A percentile compares a stretch with the other conserved stretches of the same genome.
Evolutionary conservation across 768 basidiomycete genomes (phyloP).

Genomic region (Hypholoma sublateritium): DNA sequence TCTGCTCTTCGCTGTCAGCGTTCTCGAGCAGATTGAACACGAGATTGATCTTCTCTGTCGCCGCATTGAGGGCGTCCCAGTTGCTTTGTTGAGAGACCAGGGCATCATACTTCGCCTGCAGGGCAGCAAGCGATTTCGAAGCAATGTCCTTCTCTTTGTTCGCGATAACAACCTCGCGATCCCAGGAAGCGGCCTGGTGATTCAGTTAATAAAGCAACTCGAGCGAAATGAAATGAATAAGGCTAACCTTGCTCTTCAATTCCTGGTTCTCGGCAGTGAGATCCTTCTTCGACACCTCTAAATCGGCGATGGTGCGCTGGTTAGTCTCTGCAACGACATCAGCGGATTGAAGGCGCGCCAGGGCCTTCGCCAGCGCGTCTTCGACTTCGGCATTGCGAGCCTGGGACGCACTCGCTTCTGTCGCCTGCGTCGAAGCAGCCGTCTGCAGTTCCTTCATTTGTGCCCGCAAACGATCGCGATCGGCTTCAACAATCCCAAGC

Average conservation of each 20-base stretch:
- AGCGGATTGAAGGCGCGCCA: slow-evolving; percentile 69
- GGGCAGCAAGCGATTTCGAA: slow-evolving; percentile 43
- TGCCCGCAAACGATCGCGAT: slow-evolving; percentile 59
- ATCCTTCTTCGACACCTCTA: slow-evolving; percentile 64
- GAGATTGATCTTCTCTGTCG: slow-evolving; percentile 71
- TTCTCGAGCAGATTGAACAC: slow-evolving; percentile 62
- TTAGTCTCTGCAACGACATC: slow-evolving; percentile 64
- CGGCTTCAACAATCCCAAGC: slow-evolving; percentile 55
- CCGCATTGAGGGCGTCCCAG: slow-evolving; percentile 74
- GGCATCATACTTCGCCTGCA: slow-evolving; percentile 63
- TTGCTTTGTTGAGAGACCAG: slow-evolving; percentile 64
- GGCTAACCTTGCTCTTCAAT: slow-evolving; percentile 59
- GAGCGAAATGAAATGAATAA: background rate
- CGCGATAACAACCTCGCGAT: slow-evolving; percentile 54
- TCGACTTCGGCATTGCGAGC: slow-evolving; percentile 62
- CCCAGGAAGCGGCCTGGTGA: slow-evolving; percentile 58
- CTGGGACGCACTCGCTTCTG: slow-evolving; percentile 48
- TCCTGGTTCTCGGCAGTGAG: slow-evolving; percentile 53
- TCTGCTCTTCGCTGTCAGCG: slow-evolving; percentile 69
- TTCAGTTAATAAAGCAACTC: slow-evolving; percentile 9
- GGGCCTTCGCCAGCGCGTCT: slow-evolving; percentile 70
- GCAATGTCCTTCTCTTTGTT: slow-evolving; percentile 65
- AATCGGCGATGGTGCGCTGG: slow-evolving; percentile 56
- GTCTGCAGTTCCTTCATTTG: slow-evolving; percentile 58
- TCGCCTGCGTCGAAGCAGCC: slow-evolving; percentile 37